These are phyloP conservation scores for Cucurbita ficifolia DNA, from an alignment of 306 rosid species.

Conservation along the genomic window DNA sequence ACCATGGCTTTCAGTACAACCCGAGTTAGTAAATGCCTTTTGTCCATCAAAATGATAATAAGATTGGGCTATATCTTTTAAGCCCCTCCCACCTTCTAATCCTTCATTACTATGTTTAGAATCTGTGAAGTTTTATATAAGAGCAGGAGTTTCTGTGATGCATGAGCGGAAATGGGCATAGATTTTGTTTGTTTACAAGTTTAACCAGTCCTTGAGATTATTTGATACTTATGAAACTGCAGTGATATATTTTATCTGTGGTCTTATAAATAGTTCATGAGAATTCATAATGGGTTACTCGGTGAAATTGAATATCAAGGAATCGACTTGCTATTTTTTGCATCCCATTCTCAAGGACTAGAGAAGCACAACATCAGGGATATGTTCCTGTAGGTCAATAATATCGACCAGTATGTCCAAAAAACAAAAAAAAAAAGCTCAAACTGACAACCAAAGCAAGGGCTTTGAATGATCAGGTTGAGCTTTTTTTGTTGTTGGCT, in stretches of 20 bases:
- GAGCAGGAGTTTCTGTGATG: background rate
- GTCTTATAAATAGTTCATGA: no score
- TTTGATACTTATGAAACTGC: background rate
- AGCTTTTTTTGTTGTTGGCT: background rate
- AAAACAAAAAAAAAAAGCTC: no score
- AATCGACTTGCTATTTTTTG: background rate
- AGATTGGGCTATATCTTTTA: background rate
- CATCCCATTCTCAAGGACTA: no score
- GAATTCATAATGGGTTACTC: no score
- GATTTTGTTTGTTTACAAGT: background rate
- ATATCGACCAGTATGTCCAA: no score
- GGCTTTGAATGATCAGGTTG: no score
- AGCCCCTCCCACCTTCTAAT: background rate
- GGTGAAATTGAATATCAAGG: background rate
- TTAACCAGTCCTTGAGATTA: background rate
- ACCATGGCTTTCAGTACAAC: background rate
- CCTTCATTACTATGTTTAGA: background rate
- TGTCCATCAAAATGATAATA: background rate
- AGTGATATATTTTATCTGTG: no score
- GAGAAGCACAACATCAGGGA: no score
- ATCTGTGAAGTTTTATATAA: background rate
- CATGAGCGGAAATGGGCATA: background rate
- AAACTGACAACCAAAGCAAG: no score
- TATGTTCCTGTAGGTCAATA: no score
- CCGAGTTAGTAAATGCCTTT: background rate